Evolutionary conservation across 208 protist species (phyloP).

Genomic region (Herpetomonas muscarum): DNA sequence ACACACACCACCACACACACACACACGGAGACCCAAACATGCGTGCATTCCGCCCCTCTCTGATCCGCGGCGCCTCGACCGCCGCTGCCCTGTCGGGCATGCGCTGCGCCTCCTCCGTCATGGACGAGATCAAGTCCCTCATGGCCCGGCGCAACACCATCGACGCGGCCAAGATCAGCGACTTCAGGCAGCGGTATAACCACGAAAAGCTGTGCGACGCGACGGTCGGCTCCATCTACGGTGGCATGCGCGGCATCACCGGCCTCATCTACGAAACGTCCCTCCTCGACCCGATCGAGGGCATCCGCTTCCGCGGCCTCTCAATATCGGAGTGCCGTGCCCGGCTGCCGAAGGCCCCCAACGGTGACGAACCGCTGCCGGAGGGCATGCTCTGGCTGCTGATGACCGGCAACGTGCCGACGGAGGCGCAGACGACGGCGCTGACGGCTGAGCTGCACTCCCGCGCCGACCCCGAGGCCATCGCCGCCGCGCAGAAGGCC

Average conservation of each 20-base stretch:
- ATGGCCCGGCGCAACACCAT: conserved; percentile 29
- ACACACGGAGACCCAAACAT: conserved; percentile 12
- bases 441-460: conserved; percentile 84
- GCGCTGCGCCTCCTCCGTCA: conserved; percentile 24
- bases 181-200: conserved; percentile 81
- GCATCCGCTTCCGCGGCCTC: conserved; percentile 96
- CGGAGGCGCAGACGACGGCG: conserved; percentile 55
- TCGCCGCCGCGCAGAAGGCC: conserved; percentile 64
- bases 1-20: neutral
- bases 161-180: conserved; percentile 66
- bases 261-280: conserved; percentile 96
- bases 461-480: conserved; percentile 58
- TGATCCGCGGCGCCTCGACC: conserved; percentile 5
- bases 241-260: conserved; percentile 95
- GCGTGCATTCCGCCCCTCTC: conserved; percentile 26
- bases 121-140: conserved; percentile 49
- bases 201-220: conserved; percentile 82
- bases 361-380: conserved; percentile 89
- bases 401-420: conserved; percentile 95
- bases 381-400: conserved; percentile 97
- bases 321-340: conserved; percentile 95
- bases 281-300: conserved; percentile 93
- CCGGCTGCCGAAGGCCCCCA: conserved; percentile 83
- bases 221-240: conserved; percentile 90
- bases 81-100: conserved; percentile 13